These are phyloP conservation scores for Litsea cubeba DNA, from an alignment of 164 flowering plant genomes.

Conservation along the genomic window DNA sequence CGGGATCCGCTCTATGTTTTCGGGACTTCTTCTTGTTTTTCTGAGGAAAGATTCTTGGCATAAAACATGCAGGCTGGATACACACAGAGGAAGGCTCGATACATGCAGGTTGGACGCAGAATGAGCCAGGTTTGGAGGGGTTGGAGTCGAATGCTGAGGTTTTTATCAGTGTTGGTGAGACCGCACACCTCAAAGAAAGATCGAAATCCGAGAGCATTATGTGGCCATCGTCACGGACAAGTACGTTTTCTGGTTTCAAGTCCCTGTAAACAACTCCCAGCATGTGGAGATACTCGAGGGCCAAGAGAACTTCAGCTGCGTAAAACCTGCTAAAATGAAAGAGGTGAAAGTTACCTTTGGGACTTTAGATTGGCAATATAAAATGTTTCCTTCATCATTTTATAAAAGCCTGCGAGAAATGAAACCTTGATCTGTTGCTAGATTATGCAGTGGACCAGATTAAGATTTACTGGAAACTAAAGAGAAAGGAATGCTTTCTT, in stretches of 20 bases:
- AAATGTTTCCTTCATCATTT: too few relatives aligned
- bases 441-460: neutral
- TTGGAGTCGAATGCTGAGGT: conserved; percentile 40
- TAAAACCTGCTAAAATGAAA: conserved; percentile 48
- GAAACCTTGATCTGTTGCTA: neutral
- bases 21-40: conserved; percentile 49
- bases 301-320: conserved; percentile 74
- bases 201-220: conserved; percentile 88
- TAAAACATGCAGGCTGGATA: conserved; percentile 73
- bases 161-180: conserved; percentile 64
- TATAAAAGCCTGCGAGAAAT: neutral
- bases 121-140: conserved; percentile 43
- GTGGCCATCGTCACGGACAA: conserved; percentile 83
- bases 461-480: neutral
- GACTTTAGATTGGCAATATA: neutral
- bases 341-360: neutral
- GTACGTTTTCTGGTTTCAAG: conserved; percentile 78
- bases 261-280: conserved; percentile 79
- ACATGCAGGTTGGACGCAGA: conserved; percentile 66
- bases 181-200: conserved; percentile 67
- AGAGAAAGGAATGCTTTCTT: neutral
- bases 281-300: conserved; percentile 83
- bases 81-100: conserved; percentile 61
- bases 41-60: conserved; percentile 57
- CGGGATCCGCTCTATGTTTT: conserved; percentile 35